Conservation (phyloP, 2,329 filamentous ascomycete species). For the Diaporthe citrichinensis region DNA sequence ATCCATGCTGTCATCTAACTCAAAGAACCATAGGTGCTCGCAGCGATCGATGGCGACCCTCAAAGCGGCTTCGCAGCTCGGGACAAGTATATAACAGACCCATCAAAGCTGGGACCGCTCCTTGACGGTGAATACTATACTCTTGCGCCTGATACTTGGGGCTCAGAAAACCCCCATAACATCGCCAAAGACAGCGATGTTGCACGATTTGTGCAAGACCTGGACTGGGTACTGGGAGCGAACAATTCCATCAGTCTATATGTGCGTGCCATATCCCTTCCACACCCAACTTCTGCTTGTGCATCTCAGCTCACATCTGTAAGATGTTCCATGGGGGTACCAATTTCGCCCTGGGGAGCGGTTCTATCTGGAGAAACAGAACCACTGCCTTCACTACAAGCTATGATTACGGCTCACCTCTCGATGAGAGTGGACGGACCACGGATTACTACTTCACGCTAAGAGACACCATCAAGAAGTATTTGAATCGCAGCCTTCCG, state of each 20-base stretch:
- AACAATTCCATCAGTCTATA: constrained; percentile 63
- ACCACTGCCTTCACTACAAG: constrained; percentile 59
- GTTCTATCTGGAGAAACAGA: constrained; percentile 58
- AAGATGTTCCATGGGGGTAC: constrained; percentile 67
- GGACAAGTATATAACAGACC: constrained; percentile 59
- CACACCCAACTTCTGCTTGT: not conserved
- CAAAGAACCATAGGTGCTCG: constrained; percentile 49
- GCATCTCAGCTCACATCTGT: not conserved
- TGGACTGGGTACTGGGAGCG: constrained; percentile 55
- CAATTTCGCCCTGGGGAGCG: constrained; percentile 64
- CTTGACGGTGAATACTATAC: constrained; percentile 66
- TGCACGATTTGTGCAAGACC: constrained; percentile 49
- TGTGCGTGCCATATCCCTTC: constrained; percentile 8
- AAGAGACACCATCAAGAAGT: constrained; percentile 55
- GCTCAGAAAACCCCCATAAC: constrained; percentile 53
- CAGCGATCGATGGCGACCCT: constrained; percentile 62
- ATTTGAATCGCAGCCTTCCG: constrained; percentile 55
- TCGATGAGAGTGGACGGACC: constrained; percentile 64
- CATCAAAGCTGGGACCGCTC: constrained; percentile 58
- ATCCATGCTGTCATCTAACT: not conserved
- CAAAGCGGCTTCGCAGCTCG: constrained; percentile 56
- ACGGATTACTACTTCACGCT: constrained; percentile 59
- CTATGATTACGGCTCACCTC: constrained; percentile 65
- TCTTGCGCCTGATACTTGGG: constrained; percentile 60
- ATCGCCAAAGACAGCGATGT: constrained; percentile 50